phyloP scores from a whole-genome alignment of 129 eudicot species.

The Tagetes erecta region DNA sequence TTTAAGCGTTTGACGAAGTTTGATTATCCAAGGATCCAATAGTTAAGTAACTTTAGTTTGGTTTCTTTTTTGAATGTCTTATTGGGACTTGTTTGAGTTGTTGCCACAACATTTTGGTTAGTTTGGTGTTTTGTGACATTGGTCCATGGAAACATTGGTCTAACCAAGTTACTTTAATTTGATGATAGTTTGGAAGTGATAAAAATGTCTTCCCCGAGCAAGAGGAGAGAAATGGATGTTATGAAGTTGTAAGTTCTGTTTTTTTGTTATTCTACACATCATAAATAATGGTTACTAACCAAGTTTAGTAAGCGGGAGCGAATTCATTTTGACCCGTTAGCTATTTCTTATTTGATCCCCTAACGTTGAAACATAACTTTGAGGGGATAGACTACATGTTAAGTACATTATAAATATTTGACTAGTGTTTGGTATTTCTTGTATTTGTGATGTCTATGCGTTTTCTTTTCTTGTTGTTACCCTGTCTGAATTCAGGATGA shows the following conservation, averaged over 20 bases:
- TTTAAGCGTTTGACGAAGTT: not conserved
- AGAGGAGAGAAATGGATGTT: conserved; percentile 64
- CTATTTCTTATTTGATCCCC: not conserved
- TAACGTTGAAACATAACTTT: not conserved
- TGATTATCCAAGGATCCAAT: not conserved
- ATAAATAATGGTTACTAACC: not conserved
- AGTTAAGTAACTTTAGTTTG: not conserved
- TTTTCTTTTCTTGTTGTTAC: conserved; percentile 5
- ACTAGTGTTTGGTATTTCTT: not conserved
- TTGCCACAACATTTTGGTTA: not conserved
- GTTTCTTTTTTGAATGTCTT: not conserved
- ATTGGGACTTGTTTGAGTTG: not conserved
- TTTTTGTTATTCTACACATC: not conserved
- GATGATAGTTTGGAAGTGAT: conserved; percentile 20
- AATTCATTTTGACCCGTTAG: not conserved
- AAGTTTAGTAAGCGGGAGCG: not conserved
- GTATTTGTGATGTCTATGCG: not conserved
- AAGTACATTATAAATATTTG: too few relatives aligned
- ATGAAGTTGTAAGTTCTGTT: conserved; percentile 54
- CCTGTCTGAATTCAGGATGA: conserved; percentile 55
- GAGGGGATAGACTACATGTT: too few relatives aligned
- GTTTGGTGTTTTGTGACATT: conserved; percentile 6
- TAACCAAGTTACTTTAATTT: conserved; percentile 18
- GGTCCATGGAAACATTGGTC: not conserved
- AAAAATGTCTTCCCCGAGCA: conserved; percentile 63